These are phyloP conservation scores for Pterocarpus macrocarpus DNA, from an alignment of 306 rosid species.

Conservation along the genomic window DNA sequence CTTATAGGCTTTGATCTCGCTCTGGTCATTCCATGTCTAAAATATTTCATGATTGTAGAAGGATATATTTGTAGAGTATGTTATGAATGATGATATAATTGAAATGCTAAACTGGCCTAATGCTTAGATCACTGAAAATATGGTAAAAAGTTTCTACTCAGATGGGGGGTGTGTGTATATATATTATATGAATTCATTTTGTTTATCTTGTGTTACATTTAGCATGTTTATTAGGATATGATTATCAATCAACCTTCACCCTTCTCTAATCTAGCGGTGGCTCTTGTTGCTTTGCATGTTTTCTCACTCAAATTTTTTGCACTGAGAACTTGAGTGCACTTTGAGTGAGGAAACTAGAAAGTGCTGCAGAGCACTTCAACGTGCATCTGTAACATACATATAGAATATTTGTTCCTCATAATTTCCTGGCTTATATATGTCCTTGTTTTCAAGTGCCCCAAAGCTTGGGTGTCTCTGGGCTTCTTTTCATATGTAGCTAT, in stretches of 20 bases:
- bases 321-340: conserved; percentile 14
- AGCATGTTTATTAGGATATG: not conserved
- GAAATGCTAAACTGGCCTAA: conserved; percentile 17
- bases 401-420: not conserved
- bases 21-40: not conserved
- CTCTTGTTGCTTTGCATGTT: not conserved
- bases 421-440: not conserved
- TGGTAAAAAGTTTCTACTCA: not conserved
- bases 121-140: conserved; percentile 7
- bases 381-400: not conserved
- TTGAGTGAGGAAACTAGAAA: conserved; percentile 14
- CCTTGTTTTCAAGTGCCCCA: conserved; percentile 7
- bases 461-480: not conserved
- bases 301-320: not conserved
- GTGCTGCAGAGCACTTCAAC: conserved; percentile 16
- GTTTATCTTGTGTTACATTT: too few relatives aligned
- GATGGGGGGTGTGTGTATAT: too few relatives aligned
- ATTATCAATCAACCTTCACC: not conserved
- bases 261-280: not conserved
- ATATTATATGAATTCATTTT: too few relatives aligned
- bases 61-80: conserved; percentile 17
- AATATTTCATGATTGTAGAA: conserved; percentile 26
- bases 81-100: not conserved
- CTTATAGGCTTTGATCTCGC: not conserved
- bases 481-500: not conserved